Percentiles rank a stretch among this genome's conserved stretches.
phyloP scores from a whole-genome alignment of 208 protist species.

The Balamuthia mandrillaris region DNA sequence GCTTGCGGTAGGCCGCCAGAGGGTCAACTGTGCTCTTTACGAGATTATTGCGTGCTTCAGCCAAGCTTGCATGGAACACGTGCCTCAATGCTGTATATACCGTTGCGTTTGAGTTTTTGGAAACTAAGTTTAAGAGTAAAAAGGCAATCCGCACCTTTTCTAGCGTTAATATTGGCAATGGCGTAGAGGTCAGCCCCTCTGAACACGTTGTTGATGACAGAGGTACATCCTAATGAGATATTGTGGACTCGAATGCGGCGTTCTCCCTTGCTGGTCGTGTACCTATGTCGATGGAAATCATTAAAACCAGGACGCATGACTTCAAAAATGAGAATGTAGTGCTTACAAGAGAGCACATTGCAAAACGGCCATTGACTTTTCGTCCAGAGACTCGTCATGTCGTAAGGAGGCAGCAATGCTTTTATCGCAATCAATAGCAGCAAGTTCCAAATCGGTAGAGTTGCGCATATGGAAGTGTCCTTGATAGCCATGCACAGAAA shows the following conservation, averaged over 20 bases:
- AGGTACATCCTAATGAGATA: neutral
- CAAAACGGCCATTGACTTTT: conserved; percentile 43
- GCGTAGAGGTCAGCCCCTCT: conserved; percentile 21
- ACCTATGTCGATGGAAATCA: conserved; percentile 28
- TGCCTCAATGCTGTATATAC: neutral
- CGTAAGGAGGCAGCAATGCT: neutral
- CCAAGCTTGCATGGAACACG: neutral
- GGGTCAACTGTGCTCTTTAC: conserved; percentile 7
- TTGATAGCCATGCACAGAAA: neutral
- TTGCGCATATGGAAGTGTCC: neutral
- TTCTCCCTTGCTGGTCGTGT: conserved; percentile 74
- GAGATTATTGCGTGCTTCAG: conserved; percentile 24
- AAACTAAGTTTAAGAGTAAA: neutral
- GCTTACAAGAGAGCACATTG: conserved; percentile 71
- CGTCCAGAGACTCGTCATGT: conserved; percentile 9
- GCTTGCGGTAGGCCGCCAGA: conserved; percentile 17
- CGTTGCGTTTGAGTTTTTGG: neutral
- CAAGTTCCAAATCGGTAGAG: conserved; percentile 5
- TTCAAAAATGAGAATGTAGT: neutral
- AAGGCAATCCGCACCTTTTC: neutral
- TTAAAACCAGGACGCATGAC: neutral
- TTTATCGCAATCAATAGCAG: conserved; percentile 24
- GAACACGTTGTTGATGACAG: neutral
- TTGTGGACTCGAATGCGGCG: conserved; percentile 78
- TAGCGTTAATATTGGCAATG: neutral